These are phyloP conservation scores for Colletotrichum sp. DNA, from an alignment of 2,329 filamentous ascomycete species.

Conservation along the genomic window DNA sequence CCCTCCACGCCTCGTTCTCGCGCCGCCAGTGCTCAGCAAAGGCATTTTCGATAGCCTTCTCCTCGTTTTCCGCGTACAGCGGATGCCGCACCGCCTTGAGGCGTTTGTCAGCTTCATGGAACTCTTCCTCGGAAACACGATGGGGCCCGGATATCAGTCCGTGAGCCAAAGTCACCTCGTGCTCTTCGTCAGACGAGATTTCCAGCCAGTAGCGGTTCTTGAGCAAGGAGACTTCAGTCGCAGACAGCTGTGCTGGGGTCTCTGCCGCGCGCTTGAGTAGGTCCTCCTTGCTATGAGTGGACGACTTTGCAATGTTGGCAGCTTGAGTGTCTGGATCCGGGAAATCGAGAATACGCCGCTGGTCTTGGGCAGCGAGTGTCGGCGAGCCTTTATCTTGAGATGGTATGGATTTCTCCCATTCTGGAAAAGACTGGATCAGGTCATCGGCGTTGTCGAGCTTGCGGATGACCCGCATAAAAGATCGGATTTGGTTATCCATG, in stretches of 20 bases:
- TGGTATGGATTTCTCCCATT: not conserved
- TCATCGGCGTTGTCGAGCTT: not conserved
- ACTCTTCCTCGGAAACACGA: not conserved
- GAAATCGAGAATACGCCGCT: not conserved
- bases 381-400: not conserved
- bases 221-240: not conserved
- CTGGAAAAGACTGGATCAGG: not conserved
- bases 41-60: not conserved
- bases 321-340: not conserved
- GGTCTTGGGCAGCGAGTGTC: not conserved
- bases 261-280: not conserved
- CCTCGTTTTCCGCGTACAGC: not conserved
- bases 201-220: not conserved
- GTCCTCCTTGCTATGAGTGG: not conserved
- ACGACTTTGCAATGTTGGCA: not conserved
- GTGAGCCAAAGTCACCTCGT: not conserved
- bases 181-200: not conserved
- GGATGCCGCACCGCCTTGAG: not conserved
- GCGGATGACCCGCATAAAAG: not conserved
- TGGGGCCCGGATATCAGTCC: not conserved
- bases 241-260: not conserved
- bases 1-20: not conserved
- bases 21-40: not conserved
- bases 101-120: not conserved
- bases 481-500: not conserved